phyloP scores from a whole-genome alignment of 106 monocot species.

The Amphibolis antarctica region DNA sequence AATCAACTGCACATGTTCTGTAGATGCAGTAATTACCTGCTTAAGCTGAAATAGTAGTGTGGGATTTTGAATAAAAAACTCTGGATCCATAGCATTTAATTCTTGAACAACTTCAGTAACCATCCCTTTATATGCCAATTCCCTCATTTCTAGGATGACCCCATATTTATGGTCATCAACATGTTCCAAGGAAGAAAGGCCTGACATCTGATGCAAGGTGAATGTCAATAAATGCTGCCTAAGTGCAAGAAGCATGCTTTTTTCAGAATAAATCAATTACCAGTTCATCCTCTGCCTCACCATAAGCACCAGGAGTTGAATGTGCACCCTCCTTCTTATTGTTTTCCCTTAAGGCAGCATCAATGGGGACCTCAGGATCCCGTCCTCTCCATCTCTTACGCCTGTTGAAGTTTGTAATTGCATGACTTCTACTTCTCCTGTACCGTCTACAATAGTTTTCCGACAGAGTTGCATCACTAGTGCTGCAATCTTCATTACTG shows the following conservation, averaged over 20 bases:
- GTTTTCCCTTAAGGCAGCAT: constrained; percentile 3
- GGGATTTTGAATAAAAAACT: constrained; percentile 74
- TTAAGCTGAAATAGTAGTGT: constrained; percentile 83
- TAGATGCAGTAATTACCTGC: constrained; percentile 37
- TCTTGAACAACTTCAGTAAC: constrained; percentile 83
- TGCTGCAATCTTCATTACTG: constrained; percentile 68
- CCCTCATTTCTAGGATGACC: constrained; percentile 65
- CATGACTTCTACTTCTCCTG: constrained; percentile 47
- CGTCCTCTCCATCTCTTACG: constrained; percentile 96
- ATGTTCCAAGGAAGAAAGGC: constrained; percentile 33
- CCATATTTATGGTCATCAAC: constrained; percentile 43
- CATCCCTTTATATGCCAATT: constrained; percentile 74
- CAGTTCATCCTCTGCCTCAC: constrained; percentile 33
- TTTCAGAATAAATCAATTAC: constrained; percentile 13
- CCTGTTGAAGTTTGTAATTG: constrained; percentile 19
- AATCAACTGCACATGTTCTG: background rate
- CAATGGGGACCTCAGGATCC: constrained; percentile 14
- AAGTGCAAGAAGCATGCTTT: background rate
- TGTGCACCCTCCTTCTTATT: constrained; percentile 9
- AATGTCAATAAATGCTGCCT: background rate
- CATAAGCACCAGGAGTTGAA: constrained; percentile 11
- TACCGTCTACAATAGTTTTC: constrained; percentile 45
- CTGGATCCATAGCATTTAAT: constrained; percentile 75
- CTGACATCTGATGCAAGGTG: constrained; percentile 14
- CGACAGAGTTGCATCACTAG: constrained; percentile 35